Base-by-base conservation (phyloP, 2,329 filamentous ascomycete genomes). In the Paramyrothecium sp. region DNA sequence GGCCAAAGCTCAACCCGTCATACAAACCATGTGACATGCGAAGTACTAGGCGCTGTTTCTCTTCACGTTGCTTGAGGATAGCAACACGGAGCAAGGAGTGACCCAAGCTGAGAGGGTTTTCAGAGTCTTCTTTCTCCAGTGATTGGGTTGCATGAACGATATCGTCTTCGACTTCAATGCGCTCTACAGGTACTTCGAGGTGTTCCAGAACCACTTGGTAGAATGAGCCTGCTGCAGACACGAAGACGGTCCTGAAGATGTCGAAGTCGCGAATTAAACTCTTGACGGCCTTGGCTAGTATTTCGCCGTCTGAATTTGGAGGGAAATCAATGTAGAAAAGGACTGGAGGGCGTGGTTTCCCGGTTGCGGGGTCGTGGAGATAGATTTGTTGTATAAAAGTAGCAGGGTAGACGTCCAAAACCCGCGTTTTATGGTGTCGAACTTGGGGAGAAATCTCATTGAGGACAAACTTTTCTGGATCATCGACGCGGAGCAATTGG, bases 11-110 rank as follows among this genome's bases (percentile, higher is more conserved):
- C 41, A 64, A 7, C 17, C 64, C 64, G 20, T 67, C 65, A 17
- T 66, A 67, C 33, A 67, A 17, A 17, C 64, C 64, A 22, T 67
- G 65, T 2, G 61, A 65, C 30, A 64, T 33, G 2, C 54, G 52
- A 1, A 67, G 54, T 10, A 65, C 17, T 1, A 66, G 51, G 2
- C 61, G 60, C 11, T 58, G 12, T 2, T 52, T 53, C 11, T 56
- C 33, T 20, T 44, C 38, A 11, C 38, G 23, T 47, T 61, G 61
- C n/a, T 44, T 44, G 4, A 44, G 38, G 38, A 44, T 44, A 16
- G 38, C 38, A 44, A 44, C 38, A 4, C 38, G 38, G 4, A 44
- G 38, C 7, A 44, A 44, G 7, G 38, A 44, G 4, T 44, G 38
- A 12, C n/a, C n/a, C 38, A 44, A 17, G 13, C n/a, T 44, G 38